These are phyloP conservation scores for Fusarium sp. DNA, from an alignment of 2,329 filamentous ascomycete species.

Conservation along the genomic window DNA sequence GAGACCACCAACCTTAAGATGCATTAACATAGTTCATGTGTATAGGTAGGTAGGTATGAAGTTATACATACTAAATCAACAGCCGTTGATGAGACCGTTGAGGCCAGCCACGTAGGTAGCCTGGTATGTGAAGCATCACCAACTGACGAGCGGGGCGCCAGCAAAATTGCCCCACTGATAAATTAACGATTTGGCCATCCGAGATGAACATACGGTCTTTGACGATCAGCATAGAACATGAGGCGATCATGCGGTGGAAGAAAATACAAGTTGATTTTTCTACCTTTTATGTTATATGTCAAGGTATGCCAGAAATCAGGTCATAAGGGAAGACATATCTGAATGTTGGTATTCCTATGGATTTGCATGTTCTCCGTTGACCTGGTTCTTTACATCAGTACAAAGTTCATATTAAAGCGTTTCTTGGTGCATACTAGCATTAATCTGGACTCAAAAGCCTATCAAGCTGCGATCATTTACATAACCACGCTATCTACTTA, in stretches of 20 bases:
- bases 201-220: conserved; percentile 20
- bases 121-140: conserved; percentile 15
- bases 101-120: conserved; percentile 32
- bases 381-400: too few species aligned
- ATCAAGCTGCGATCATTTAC: neutral
- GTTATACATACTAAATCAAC: too few species aligned
- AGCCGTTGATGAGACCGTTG: conserved; percentile 6
- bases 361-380: neutral
- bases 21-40: too few species aligned
- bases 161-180: conserved; percentile 17
- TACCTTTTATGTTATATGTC: neutral
- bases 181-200: conserved; percentile 29
- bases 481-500: too few species aligned
- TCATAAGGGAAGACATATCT: too few species aligned
- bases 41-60: too few species aligned
- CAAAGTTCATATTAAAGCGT: neutral
- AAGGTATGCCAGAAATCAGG: neutral
- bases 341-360: neutral
- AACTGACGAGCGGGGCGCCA: conserved; percentile 18
- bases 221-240: conserved; percentile 28
- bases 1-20: too few species aligned
- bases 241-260: neutral
- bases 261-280: neutral
- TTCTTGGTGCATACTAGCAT: neutral
- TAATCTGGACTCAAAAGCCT: neutral